A percentile compares a stretch with the other conserved stretches of the same genome.
phyloP scores from a whole-genome alignment of 441 rosid species.

The Pelargonium hybrid region DNA sequence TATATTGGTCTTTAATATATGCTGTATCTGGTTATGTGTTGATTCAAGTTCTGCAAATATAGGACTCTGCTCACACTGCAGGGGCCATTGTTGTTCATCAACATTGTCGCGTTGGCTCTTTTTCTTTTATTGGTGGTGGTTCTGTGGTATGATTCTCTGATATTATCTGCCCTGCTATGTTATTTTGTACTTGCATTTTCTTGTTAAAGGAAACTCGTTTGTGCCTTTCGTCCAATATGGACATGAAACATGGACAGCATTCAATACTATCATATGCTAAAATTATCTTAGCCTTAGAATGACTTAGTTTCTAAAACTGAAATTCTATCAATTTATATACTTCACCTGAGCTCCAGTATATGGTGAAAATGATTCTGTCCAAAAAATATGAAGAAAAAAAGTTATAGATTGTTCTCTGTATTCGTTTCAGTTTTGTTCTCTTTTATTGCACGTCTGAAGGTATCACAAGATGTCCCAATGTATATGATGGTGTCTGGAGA shows the following conservation, averaged over 20 bases:
- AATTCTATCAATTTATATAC: not conserved
- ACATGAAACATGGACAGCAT: not conserved
- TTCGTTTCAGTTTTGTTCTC: slow-evolving; percentile 1
- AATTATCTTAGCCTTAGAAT: not conserved
- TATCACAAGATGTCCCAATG: slow-evolving; percentile 87
- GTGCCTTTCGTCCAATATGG: not conserved
- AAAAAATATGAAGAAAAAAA: no score
- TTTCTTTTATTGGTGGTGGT: slow-evolving; percentile 83
- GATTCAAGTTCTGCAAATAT: slow-evolving; percentile 29
- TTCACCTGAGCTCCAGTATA: not conserved
- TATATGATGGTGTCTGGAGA: slow-evolving; percentile 87
- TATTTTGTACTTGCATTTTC: not conserved
- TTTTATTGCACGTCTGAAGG: slow-evolving; percentile 32
- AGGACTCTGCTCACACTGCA: slow-evolving; percentile 78
- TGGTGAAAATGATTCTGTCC: not conserved
- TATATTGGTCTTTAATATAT: slow-evolving; percentile 1
- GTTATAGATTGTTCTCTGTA: not conserved
- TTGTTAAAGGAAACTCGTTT: not conserved
- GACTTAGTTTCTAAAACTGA: not conserved
- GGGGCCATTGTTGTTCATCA: slow-evolving; percentile 83
- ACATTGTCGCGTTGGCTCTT: slow-evolving; percentile 70
- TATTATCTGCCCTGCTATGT: slow-evolving; percentile 8
- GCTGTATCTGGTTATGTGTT: slow-evolving; percentile 21
- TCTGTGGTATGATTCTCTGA: slow-evolving; percentile 54
- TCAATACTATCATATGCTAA: not conserved